phyloP scores from a whole-genome alignment of 1,284 basidiomycete species.

The Meripilus lineatus region DNA sequence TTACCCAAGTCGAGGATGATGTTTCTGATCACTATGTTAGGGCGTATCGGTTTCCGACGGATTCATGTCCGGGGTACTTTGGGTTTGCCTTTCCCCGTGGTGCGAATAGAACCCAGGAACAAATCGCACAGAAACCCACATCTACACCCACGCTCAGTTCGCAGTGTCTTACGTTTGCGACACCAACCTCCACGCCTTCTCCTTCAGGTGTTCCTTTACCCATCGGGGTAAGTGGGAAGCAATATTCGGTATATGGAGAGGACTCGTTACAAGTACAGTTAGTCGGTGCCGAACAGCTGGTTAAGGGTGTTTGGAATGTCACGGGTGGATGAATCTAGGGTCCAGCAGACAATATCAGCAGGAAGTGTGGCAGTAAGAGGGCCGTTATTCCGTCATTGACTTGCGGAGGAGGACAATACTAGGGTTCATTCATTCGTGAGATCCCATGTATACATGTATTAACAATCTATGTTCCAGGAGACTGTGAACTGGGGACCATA shows the following conservation, averaged over 20 bases:
- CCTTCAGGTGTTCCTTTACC: background rate
- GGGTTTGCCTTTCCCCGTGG: constrained; percentile 7
- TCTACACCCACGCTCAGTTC: constrained; percentile 3
- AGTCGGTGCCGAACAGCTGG: constrained; percentile 2
- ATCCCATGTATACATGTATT: too few species aligned
- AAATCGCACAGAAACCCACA: constrained; percentile 4
- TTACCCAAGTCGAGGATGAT: background rate
- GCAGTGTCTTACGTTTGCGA: constrained; percentile 3
- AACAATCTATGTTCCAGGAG: too few species aligned
- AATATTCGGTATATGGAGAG: constrained; percentile 2
- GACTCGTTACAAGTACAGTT: constrained; percentile 4
- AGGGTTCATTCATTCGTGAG: too few species aligned
- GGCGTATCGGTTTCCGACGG: constrained; percentile 7
- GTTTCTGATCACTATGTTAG: background rate
- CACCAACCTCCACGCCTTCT: constrained; percentile 4
- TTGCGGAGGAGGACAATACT: too few species aligned
- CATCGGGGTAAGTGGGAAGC: too few species aligned
- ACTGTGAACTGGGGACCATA: too few species aligned
- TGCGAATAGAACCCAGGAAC: constrained; percentile 5
- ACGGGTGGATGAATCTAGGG: too few species aligned
- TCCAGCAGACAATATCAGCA: too few species aligned
- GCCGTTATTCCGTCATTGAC: too few species aligned
- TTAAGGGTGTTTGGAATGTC: constrained; percentile 6
- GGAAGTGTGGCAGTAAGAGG: too few species aligned
- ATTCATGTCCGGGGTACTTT: constrained; percentile 4